phyloP scores from a whole-genome alignment of 768 basidiomycete species.

The Lyophyllum atratum region DNA sequence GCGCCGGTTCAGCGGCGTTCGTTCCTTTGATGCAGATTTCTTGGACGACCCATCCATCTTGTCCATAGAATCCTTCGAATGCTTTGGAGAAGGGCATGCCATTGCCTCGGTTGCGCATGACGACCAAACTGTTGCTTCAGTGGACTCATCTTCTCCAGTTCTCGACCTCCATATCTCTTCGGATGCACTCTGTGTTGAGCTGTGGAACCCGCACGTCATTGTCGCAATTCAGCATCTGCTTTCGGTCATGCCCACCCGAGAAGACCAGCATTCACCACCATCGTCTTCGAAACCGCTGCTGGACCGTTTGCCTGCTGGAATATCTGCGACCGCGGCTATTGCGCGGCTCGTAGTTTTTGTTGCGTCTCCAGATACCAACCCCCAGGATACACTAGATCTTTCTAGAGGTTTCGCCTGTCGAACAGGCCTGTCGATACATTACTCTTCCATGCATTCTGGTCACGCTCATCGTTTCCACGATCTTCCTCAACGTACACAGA shows the following conservation, averaged over 20 bases:
- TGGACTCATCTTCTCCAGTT: slow-evolving; percentile 45
- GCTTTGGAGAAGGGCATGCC: slow-evolving; percentile 43
- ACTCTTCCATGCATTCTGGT: slow-evolving; percentile 48
- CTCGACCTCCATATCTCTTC: slow-evolving; percentile 49
- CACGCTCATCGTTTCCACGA: slow-evolving; percentile 39
- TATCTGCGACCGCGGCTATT: slow-evolving; percentile 58
- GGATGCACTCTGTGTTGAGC: slow-evolving; percentile 62
- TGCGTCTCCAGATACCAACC: slow-evolving; percentile 82
- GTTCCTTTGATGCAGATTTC: slow-evolving; percentile 37
- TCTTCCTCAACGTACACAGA: slow-evolving; percentile 37
- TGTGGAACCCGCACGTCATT: slow-evolving; percentile 67
- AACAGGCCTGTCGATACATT: slow-evolving; percentile 54
- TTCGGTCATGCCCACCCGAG: slow-evolving; percentile 32
- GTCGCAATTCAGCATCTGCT: slow-evolving; percentile 54
- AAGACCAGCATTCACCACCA: slow-evolving; percentile 4
- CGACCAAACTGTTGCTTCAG: slow-evolving; percentile 35
- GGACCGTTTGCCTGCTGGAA: slow-evolving; percentile 53
- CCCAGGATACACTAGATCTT: slow-evolving; percentile 61
- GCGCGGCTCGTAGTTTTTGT: slow-evolving; percentile 66
- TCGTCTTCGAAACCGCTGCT: slow-evolving; percentile 28
- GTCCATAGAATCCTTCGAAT: slow-evolving; percentile 59
- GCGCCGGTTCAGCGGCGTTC: slow-evolving; percentile 25
- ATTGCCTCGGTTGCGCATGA: slow-evolving; percentile 55
- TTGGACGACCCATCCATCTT: slow-evolving; percentile 52
- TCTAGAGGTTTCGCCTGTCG: slow-evolving; percentile 70